Conservation (phyloP, 2,329 filamentous ascomycete genomes). For the Lizonia empirigonia region DNA sequence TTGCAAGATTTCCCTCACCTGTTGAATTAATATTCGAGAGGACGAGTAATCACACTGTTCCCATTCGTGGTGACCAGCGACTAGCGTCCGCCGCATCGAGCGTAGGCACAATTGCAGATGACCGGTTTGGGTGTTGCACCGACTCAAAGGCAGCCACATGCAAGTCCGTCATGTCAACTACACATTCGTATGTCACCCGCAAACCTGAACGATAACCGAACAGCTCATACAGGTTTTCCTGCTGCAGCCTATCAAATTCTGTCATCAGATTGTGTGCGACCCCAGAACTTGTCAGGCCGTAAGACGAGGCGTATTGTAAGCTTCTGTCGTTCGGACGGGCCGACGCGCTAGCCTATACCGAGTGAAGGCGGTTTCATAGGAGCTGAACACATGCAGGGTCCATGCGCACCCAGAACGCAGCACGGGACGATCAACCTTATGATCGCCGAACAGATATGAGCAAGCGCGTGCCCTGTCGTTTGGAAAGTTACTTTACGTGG, state of each 20-base stretch:
- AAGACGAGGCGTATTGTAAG: not conserved
- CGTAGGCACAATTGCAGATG: not conserved
- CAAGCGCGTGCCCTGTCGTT: not conserved
- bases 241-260: not conserved
- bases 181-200: not conserved
- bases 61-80: not conserved
- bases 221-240: not conserved
- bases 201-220: too few species aligned
- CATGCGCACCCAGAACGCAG: not conserved
- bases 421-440: not conserved
- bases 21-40: not conserved
- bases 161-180: too few species aligned
- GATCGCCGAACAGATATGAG: not conserved
- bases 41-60: not conserved
- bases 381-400: conserved; percentile 9
- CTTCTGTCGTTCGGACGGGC: conserved; percentile 3
- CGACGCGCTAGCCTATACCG: conserved; percentile 5
- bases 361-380: conserved; percentile 1
- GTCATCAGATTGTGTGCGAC: not conserved
- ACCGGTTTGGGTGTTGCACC: not conserved
- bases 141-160: not conserved
- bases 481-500: too few species aligned
- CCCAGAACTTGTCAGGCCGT: not conserved
- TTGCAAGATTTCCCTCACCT: not conserved
- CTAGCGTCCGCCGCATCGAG: not conserved